Conservation (phyloP, 306 rosid genomes). For the Hippophae rhamnoides region DNA sequence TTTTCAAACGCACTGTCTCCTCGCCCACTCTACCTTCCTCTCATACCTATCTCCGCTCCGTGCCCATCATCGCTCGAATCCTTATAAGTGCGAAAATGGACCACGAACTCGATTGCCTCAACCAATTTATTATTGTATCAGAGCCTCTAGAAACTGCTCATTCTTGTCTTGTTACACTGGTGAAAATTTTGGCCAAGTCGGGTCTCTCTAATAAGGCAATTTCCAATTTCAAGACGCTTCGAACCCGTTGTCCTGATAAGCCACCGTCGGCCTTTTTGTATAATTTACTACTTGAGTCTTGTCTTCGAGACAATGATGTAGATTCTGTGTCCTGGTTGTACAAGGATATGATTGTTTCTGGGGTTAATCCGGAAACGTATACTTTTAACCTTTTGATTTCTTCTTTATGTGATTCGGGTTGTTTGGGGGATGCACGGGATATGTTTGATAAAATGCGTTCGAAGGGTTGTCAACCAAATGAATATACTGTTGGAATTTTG, state of each 20-base stretch:
- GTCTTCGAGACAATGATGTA: slow-evolving; percentile 29
- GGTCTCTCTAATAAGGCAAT: slow-evolving; percentile 41
- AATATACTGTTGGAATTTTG: slow-evolving; percentile 57
- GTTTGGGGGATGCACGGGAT: slow-evolving; percentile 44
- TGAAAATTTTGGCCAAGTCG: slow-evolving; percentile 31
- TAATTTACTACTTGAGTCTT: slow-evolving; percentile 49
- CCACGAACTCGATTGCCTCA: slow-evolving; percentile 45
- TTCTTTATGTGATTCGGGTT: slow-evolving; percentile 43
- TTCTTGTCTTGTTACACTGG: slow-evolving; percentile 35
- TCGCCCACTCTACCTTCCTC: slow-evolving; percentile 21
- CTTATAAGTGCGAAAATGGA: slow-evolving; percentile 51
- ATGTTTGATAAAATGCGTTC: slow-evolving; percentile 76
- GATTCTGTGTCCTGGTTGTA: slow-evolving; percentile 54
- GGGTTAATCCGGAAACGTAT: slow-evolving; percentile 56
- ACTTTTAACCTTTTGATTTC: slow-evolving; percentile 65
- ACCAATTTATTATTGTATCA: slow-evolving; percentile 29
- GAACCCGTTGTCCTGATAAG: slow-evolving; percentile 39
- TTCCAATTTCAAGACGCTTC: slow-evolving; percentile 51
- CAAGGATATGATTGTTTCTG: slow-evolving; percentile 55
- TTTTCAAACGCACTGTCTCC: slow-evolving; percentile 57
- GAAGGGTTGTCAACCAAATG: slow-evolving; percentile 66
- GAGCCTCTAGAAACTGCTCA: slow-evolving; percentile 37
- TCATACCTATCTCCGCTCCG: slow-evolving; percentile 20
- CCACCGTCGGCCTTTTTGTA: slow-evolving; percentile 45
- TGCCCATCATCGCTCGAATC: slow-evolving; percentile 44